Evolutionary conservation across 108 stramenopile species (phyloP).

Genomic region (Schizochytrium sp.): DNA sequence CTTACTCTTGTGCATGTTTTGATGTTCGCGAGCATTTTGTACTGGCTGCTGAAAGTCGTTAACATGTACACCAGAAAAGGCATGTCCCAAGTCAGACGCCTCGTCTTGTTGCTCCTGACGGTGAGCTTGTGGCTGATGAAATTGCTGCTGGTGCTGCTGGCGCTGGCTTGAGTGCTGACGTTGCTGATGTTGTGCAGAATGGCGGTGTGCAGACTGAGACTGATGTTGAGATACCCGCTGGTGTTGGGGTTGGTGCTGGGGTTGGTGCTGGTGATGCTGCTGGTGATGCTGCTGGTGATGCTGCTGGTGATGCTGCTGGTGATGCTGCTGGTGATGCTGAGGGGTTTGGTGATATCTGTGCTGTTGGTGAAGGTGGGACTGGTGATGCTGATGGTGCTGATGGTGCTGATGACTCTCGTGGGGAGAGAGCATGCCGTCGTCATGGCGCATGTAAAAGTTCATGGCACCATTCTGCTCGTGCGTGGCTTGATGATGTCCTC

Average conservation of each 20-base stretch:
- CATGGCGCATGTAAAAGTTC: neutral
- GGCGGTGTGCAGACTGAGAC: no score
- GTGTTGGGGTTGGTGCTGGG: neutral
- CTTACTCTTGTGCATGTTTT: neutral
- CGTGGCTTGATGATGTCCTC: neutral
- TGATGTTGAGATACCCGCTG: neutral
- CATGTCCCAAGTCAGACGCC: no score
- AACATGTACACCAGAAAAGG: no score
- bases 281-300: neutral
- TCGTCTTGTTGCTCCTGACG: neutral
- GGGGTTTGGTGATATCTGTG: neutral
- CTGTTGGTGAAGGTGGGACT: neutral
- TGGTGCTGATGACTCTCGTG: neutral
- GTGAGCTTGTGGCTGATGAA: neutral
- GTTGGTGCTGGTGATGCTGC: neutral
- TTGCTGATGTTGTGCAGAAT: neutral
- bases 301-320: neutral
- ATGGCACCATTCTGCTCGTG: neutral
- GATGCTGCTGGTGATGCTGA: neutral
- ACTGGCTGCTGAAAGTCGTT: neutral
- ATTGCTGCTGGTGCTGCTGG: neutral
- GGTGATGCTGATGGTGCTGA: neutral
- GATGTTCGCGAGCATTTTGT: neutral
- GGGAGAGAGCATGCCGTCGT: neutral
- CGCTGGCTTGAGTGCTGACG: neutral